Evolutionary conservation across 2,329 filamentous ascomycete species (phyloP).

Genomic region (Colletotrichum tanaceti): DNA sequence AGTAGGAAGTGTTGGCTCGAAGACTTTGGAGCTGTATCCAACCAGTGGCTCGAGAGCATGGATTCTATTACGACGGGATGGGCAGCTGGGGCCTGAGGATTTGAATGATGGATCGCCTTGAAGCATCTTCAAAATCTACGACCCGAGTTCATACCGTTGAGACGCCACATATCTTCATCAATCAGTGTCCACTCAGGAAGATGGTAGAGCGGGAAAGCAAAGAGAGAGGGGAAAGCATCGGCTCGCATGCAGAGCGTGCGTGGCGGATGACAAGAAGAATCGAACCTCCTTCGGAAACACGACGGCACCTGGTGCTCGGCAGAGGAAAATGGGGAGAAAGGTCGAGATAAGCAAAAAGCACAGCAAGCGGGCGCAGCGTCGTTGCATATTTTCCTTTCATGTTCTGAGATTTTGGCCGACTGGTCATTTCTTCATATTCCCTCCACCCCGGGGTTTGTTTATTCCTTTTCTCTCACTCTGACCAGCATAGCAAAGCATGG

Average conservation of each 20-base stretch:
- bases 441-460: background rate
- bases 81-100: background rate
- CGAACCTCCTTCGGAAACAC: background rate
- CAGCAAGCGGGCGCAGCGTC: constrained; percentile 37
- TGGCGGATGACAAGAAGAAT: background rate
- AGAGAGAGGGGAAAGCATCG: background rate
- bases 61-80: background rate
- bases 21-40: background rate
- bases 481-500: constrained; percentile 35
- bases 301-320: constrained; percentile 4
- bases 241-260: background rate
- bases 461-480: background rate
- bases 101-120: background rate
- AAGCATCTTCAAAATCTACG: background rate
- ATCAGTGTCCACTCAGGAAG: background rate
- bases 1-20: background rate
- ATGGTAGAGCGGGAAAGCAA: background rate
- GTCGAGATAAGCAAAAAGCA: constrained; percentile 19
- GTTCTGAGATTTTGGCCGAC: background rate
- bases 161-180: background rate
- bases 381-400: constrained; percentile 1
- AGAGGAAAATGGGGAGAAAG: background rate
- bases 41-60: background rate
- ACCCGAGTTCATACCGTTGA: background rate
- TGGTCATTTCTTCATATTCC: background rate